Evolutionary conservation across 2,329 filamentous ascomycete genomes (phyloP).

Genomic region (Pseudogymnoascus sp.): DNA sequence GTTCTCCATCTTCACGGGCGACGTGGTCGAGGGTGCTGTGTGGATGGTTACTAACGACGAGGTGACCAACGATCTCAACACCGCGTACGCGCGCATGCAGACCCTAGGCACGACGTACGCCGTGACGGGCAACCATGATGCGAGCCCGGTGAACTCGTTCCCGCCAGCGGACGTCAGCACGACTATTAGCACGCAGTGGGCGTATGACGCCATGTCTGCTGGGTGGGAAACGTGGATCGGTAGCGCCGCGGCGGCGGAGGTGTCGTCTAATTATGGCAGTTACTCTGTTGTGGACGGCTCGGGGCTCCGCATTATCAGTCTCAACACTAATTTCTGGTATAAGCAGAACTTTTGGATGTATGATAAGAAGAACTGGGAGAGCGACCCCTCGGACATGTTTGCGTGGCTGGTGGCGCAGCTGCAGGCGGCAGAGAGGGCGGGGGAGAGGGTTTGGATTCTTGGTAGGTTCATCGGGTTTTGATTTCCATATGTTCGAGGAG

Average conservation of each 20-base stretch:
- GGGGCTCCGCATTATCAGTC: conserved; percentile 34
- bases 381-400: conserved; percentile 34
- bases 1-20: conserved; percentile 35
- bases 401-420: conserved; percentile 44
- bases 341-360: conserved; percentile 35
- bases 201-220: conserved; percentile 30
- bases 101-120: conserved; percentile 29
- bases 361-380: conserved; percentile 30
- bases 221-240: conserved; percentile 30
- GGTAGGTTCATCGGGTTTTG: conserved; percentile 5
- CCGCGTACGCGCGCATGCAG: conserved; percentile 30
- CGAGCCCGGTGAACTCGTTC: conserved; percentile 30
- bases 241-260: conserved; percentile 22
- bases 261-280: conserved; percentile 27
- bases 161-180: conserved; percentile 25
- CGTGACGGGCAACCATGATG: conserved; percentile 35
- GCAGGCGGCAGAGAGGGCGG: conserved; percentile 43
- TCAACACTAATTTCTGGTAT: conserved; percentile 38
- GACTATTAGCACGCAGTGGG: conserved; percentile 31
- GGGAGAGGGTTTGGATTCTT: conserved; percentile 47
- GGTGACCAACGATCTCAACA: conserved; percentile 30
- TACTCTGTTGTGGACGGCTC: conserved; percentile 29
- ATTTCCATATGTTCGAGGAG: conserved; percentile 26
- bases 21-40: conserved; percentile 34
- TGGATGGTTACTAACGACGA: conserved; percentile 31